Evolutionary conservation across 1,284 basidiomycete species (phyloP).

Genomic region (Grifola frondosa): DNA sequence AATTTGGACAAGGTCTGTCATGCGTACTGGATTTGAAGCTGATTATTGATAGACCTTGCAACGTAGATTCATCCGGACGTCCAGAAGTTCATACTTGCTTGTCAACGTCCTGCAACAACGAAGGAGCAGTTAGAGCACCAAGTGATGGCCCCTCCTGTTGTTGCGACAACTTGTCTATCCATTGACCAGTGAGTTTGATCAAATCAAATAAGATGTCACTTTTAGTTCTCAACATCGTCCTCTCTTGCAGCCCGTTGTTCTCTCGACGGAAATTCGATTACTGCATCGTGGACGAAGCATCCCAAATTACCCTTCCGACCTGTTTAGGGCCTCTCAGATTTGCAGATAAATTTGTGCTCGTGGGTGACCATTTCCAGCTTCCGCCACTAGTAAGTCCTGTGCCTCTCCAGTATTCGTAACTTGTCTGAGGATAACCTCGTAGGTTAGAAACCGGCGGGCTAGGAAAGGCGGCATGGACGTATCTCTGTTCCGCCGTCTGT

Average conservation of each 20-base stretch:
- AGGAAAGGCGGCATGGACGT: slow-evolving; percentile 85
- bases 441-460: slow-evolving; percentile 83
- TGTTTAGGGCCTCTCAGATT: slow-evolving; percentile 92
- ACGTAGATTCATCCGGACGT: slow-evolving; percentile 82
- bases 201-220: neutral
- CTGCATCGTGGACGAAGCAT: slow-evolving; percentile 98
- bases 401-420: neutral
- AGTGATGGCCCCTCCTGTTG: slow-evolving; percentile 85
- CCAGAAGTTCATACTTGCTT: slow-evolving; percentile 67
- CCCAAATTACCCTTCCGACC: slow-evolving; percentile 95
- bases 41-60: neutral
- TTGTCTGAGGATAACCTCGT: neutral
- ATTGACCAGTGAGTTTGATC: slow-evolving; percentile 79
- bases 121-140: slow-evolving; percentile 79
- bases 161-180: slow-evolving; percentile 93
- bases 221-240: neutral
- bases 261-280: slow-evolving; percentile 87
- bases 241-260: slow-evolving; percentile 73
- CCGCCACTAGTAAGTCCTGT: slow-evolving; percentile 75
- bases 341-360: slow-evolving; percentile 89
- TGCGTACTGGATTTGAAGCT: neutral
- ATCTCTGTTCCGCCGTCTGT: slow-evolving; percentile 87
- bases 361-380: slow-evolving; percentile 96
- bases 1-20: slow-evolving; percentile 84
- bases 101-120: slow-evolving; percentile 55